Percentiles rank a stretch among this genome's conserved stretches.
phyloP scores from a whole-genome alignment of 768 basidiomycete genomes.

The Obba rivulosa region DNA sequence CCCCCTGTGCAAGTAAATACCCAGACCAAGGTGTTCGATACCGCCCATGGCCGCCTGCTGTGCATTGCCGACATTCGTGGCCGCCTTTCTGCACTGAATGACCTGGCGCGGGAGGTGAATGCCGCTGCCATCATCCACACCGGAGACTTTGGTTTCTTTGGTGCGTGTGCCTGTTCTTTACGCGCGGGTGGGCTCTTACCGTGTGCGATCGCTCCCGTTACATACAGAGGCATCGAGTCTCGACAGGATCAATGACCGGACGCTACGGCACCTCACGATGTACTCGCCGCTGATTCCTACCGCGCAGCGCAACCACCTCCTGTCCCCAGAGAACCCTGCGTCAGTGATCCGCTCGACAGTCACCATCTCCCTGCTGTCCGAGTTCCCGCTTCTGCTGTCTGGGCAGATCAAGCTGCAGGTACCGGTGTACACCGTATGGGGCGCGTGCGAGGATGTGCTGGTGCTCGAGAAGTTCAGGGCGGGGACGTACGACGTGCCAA shows the following conservation, averaged over 20 bases:
- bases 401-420: slow-evolving; percentile 88
- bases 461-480: slow-evolving; percentile 91
- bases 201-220: slow-evolving; percentile 3
- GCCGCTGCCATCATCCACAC: slow-evolving; percentile 95
- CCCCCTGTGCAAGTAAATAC: slow-evolving; percentile 55
- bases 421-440: slow-evolving; percentile 96
- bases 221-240: slow-evolving; percentile 68
- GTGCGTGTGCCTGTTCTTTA: slow-evolving; percentile 31
- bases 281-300: slow-evolving; percentile 91
- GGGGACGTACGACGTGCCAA: slow-evolving; percentile 77
- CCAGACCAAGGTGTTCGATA: slow-evolving; percentile 75
- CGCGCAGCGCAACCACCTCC: slow-evolving; percentile 75
- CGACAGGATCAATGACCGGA: slow-evolving; percentile 90
- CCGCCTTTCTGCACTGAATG: slow-evolving; percentile 81
- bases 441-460: slow-evolving; percentile 93
- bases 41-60: slow-evolving; percentile 78
- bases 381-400: slow-evolving; percentile 87
- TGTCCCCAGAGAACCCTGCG: slow-evolving; percentile 65
- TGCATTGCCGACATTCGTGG: slow-evolving; percentile 95
- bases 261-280: slow-evolving; percentile 91
- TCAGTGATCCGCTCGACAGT: slow-evolving; percentile 66
- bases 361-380: slow-evolving; percentile 78
- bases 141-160: slow-evolving; percentile 99
- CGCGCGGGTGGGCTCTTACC: not conserved
- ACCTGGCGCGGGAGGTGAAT: slow-evolving; percentile 82